Percentiles rank a stretch among this genome's conserved stretches.
Evolutionary conservation across 2,329 filamentous ascomycete species (phyloP).

Genomic region (Domatiomyces catenatus): DNA sequence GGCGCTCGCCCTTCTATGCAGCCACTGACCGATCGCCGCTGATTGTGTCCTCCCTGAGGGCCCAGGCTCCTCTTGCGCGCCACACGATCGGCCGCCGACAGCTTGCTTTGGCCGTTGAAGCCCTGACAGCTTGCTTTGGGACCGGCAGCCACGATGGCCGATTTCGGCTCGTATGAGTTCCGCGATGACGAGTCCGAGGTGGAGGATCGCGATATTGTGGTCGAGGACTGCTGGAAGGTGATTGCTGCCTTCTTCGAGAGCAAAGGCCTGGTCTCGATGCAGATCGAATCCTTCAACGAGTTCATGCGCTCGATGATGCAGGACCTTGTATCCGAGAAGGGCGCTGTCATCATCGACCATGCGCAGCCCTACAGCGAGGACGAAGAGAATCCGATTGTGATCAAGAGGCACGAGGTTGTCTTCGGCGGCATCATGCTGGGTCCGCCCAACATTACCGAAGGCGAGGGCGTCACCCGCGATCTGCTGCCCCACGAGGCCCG

Average conservation of each 20-base stretch:
- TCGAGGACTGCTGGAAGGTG: slow-evolving; percentile 96
- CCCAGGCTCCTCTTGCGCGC: background rate
- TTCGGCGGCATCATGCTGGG: slow-evolving; percentile 84
- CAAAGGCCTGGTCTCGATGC: slow-evolving; percentile 91
- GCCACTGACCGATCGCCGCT: background rate
- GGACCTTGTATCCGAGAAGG: slow-evolving; percentile 84
- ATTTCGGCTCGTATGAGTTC: slow-evolving; percentile 33
- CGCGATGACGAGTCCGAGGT: slow-evolving; percentile 51
- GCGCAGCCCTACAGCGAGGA: slow-evolving; percentile 63
- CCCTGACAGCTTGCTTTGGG: background rate
- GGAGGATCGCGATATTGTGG: slow-evolving; percentile 58
- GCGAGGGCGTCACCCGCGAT: slow-evolving; percentile 71
- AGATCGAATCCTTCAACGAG: slow-evolving; percentile 96
- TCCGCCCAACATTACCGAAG: slow-evolving; percentile 80
- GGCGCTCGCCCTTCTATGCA: background rate
- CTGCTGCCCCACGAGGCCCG: slow-evolving; percentile 90
- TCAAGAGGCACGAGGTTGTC: slow-evolving; percentile 87
- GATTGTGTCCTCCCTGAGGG: background rate
- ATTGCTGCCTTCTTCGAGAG: slow-evolving; percentile 93
- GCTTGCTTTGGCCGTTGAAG: background rate
- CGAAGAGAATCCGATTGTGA: slow-evolving; percentile 58
- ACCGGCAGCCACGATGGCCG: slow-evolving; percentile 30
- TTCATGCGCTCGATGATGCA: slow-evolving; percentile 91
- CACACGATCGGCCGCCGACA: background rate
- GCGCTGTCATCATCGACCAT: slow-evolving; percentile 81